A percentile compares a stretch with the other conserved stretches of the same genome.
phyloP scores from a whole-genome alignment of 495 filamentous ascomycete genomes.

The Tuber umbilicatum region DNA sequence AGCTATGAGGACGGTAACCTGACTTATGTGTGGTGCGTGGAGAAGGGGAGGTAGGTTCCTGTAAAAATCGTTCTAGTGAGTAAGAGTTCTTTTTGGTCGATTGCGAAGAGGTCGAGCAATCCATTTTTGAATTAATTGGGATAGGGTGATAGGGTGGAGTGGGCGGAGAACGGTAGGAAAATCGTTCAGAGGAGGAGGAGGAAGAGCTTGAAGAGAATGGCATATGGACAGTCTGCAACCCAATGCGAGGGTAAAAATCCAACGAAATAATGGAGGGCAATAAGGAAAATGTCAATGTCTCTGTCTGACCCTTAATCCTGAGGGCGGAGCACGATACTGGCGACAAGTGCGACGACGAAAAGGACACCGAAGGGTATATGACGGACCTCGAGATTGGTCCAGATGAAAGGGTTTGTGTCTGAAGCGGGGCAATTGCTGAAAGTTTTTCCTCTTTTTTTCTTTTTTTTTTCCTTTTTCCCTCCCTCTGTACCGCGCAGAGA shows the following conservation, averaged over 20 bases:
- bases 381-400: neutral
- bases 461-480: neutral
- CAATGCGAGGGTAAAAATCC: neutral
- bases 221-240: constrained; percentile 1
- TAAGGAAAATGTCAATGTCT: neutral
- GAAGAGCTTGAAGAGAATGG: constrained; percentile 9
- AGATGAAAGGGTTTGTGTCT: neutral
- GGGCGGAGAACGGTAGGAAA: constrained; percentile 25
- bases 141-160: constrained; percentile 35
- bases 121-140: constrained; percentile 26
- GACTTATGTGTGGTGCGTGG: constrained; percentile 1
- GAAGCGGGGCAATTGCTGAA: constrained; percentile 5
- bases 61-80: constrained; percentile 41
- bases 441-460: constrained; percentile 1
- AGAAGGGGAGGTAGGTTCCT: constrained; percentile 37
- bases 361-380: neutral
- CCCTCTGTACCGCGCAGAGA: neutral
- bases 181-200: constrained; percentile 24
- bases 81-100: constrained; percentile 35
- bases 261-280: neutral
- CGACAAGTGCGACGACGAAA: neutral
- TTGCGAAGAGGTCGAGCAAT: constrained; percentile 17
- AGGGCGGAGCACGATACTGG: neutral
- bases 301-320: neutral
- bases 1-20: constrained; percentile 4